Base-by-base conservation (phyloP, 257 asterid genomes). In the Nicotiana obtusifolia region DNA sequence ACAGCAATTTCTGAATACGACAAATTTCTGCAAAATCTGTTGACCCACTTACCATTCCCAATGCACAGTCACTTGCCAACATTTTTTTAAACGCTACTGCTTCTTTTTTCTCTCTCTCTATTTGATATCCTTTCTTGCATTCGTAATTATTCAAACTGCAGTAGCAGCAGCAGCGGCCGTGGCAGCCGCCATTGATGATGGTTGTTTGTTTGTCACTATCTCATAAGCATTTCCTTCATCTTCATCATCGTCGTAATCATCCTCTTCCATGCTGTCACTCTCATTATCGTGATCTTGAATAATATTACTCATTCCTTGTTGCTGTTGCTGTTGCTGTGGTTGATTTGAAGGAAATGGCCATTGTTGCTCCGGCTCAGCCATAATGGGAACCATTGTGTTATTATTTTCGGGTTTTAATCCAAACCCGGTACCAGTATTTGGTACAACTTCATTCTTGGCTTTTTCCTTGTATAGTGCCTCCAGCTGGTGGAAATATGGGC, bases 361-460 rank as follows among this genome's bases (percentile, higher is more conserved):
- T 69, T 94, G 99, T 83, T 94, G 98, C 53, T 94, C 97, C 5
- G 99, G 99, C 30, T 86, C 88, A 37, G 95, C 99, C 99, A 94
- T 96, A 56, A 96, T 91, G 1, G 99, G 93, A 37, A 81, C 62
- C 90, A 84, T 87, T 0, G 90, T 81, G 65, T 68, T 19, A 4
- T 10, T 87, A 71, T 82, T 88, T 15, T 85, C 88, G n/a, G 88
- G 90, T 64, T 83, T 84, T 13, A 57, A 57, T 20, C 81, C 44
- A 35, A 76, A 62, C 2, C 13, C 86, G 26, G 83, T 80, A 3
- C 28, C 30, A 10, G 19, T 56, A 33, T 4, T 66, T 14, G 87
- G 22, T 2, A 37, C 68, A 19, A 67, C 41, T 2, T 89, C 89
- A 24, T 10, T 76, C 73, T 88, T 86, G 59, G 88, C 90, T 84